Evolutionary conservation across 176 grass and related monocot genomes (phyloP).

Genomic region (Alloteropsis semialata): DNA sequence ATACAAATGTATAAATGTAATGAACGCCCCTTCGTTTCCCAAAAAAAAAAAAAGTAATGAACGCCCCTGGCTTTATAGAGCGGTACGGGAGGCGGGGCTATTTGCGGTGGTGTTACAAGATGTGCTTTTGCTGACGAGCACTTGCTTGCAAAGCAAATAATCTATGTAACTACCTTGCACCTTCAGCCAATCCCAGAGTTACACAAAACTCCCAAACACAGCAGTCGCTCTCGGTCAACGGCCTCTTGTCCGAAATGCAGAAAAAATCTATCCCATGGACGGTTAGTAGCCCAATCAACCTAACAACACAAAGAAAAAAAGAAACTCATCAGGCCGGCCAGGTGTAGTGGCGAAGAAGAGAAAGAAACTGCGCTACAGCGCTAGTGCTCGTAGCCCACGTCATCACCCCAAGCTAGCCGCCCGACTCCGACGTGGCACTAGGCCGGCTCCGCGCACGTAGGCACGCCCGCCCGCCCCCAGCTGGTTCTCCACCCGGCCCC

Average conservation of each 20-base stretch:
- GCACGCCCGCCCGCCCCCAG: not conserved
- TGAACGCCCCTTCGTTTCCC: too few species aligned
- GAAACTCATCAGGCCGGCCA: not conserved
- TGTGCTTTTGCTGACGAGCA: not conserved
- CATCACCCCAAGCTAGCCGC: not conserved
- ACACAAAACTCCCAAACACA: not conserved
- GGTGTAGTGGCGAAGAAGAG: not conserved
- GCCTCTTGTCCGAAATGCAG: too few species aligned
- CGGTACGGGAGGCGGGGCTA: too few species aligned
- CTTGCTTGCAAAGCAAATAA: not conserved
- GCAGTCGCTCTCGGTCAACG: not conserved
- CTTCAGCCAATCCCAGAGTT: not conserved
- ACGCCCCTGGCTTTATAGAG: too few species aligned
- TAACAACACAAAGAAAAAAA: not conserved
- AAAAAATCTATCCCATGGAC: slow-evolving; percentile 3
- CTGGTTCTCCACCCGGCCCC: not conserved
- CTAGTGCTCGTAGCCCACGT: not conserved
- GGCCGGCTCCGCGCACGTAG: not conserved
- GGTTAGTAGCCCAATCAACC: slow-evolving; percentile 5
- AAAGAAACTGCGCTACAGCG: not conserved
- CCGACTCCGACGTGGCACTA: not conserved
- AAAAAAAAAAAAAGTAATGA: too few species aligned
- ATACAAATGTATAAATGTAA: too few species aligned
- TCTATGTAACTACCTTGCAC: not conserved
- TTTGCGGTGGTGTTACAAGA: too few species aligned